Evolutionary conservation across 1,284 basidiomycete genomes (phyloP).

Genomic region (Baeospora myosura): DNA sequence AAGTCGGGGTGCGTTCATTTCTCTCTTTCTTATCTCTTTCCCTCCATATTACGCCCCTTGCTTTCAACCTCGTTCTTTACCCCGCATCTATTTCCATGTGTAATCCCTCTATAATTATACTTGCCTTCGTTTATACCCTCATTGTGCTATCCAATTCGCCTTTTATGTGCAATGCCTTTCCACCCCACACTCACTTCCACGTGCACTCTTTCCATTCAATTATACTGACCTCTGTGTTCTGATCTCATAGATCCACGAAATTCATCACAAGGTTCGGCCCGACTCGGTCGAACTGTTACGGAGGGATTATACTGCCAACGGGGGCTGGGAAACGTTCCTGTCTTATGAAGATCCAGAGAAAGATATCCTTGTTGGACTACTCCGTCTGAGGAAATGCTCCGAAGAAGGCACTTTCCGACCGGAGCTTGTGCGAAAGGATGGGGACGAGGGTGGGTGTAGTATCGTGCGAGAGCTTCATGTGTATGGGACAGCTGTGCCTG

Average conservation of each 20-base stretch:
- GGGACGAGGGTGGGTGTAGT: constrained; percentile 76
- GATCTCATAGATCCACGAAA: constrained; percentile 80
- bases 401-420: constrained; percentile 94
- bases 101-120: too few relatives aligned
- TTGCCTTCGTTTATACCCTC: too few relatives aligned
- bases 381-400: constrained; percentile 91
- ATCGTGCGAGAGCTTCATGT: constrained; percentile 97
- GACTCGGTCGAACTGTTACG: constrained; percentile 96
- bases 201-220: constrained; percentile 6
- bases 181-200: neutral
- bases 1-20: constrained; percentile 79
- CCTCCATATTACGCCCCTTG: too few relatives aligned
- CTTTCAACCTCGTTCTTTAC: too few relatives aligned
- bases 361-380: constrained; percentile 92
- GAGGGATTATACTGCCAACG: constrained; percentile 95
- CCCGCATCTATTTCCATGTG: too few relatives aligned
- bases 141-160: too few relatives aligned
- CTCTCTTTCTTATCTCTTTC: constrained; percentile 7
- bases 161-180: too few relatives aligned
- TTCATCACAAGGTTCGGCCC: constrained; percentile 95
- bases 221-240: too few relatives aligned
- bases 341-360: constrained; percentile 97
- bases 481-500: constrained; percentile 97
- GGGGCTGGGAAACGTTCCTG: constrained; percentile 98
- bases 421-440: constrained; percentile 72